Evolutionary conservation across 257 asterid species (phyloP).

Genomic region (Dorcoceras hygrometricum): DNA sequence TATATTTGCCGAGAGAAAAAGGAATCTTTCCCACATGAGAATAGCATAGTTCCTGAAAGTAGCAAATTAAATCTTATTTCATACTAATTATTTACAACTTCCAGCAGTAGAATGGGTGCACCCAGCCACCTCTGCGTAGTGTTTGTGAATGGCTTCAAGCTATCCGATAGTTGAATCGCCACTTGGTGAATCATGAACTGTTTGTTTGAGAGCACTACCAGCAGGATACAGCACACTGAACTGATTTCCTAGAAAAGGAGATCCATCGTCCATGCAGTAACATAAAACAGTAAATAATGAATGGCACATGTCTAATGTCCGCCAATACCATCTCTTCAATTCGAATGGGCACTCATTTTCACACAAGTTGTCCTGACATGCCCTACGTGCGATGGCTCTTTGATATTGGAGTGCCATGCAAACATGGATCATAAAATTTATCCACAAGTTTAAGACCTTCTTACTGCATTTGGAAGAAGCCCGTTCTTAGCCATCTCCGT

Average conservation of each 20-base stretch:
- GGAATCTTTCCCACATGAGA: neutral
- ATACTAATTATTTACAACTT: conserved; percentile 14
- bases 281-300: neutral
- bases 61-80: neutral
- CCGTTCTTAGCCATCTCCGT: conserved; percentile 82
- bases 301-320: neutral
- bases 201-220: conserved; percentile 21
- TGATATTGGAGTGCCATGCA: neutral
- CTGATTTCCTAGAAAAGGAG: neutral
- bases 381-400: neutral
- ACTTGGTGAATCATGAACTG: conserved; percentile 26
- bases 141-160: conserved; percentile 31
- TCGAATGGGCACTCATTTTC: neutral
- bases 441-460: conserved; percentile 34
- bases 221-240: neutral
- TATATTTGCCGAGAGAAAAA: neutral
- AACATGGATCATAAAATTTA: neutral
- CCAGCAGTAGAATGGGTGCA: conserved; percentile 21
- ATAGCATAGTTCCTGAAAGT: neutral
- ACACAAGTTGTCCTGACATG: neutral
- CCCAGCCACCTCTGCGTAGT: neutral
- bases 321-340: neutral
- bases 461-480: conserved; percentile 67
- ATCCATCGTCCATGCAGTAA: neutral
- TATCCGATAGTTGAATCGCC: conserved; percentile 33